Conservation (phyloP, 352 stramenopile genomes). For the Globisporangium middletonii region DNA sequence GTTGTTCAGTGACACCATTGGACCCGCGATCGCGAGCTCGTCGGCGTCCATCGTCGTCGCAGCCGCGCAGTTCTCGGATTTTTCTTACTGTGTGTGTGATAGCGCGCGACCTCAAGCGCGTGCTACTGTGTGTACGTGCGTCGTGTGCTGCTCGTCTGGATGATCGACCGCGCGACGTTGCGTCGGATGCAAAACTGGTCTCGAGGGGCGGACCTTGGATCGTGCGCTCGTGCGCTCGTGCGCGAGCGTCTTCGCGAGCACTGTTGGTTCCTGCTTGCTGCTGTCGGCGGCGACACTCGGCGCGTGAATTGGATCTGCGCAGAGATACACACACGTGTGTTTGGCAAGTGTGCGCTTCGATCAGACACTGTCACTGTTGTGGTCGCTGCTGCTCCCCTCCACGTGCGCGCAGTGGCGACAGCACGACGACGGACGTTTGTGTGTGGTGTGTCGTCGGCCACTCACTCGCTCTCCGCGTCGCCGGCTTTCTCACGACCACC, state of each 20-base stretch:
- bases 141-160: not conserved
- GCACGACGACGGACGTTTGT: not conserved
- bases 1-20: not conserved
- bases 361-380: not conserved
- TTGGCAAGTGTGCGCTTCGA: not conserved
- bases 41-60: not conserved
- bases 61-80: not conserved
- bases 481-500: not conserved
- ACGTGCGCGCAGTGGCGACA: not conserved
- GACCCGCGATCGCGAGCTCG: not conserved
- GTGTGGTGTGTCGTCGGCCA: not conserved
- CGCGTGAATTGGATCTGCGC: not conserved
- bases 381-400: not conserved
- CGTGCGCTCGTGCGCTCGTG: not conserved
- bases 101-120: not conserved
- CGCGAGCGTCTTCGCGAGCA: no score
- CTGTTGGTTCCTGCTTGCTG: not conserved
- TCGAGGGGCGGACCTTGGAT: not conserved
- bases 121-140: not conserved
- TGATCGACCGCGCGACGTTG: not conserved
- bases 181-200: not conserved
- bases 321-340: not conserved
- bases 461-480: no score
- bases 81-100: constrained; percentile 1
- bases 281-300: not conserved